A percentile compares a stretch with the other conserved stretches of the same genome.
Evolutionary conservation across 345 rosid genomes (phyloP).

Genomic region (Passiflora organensis): DNA sequence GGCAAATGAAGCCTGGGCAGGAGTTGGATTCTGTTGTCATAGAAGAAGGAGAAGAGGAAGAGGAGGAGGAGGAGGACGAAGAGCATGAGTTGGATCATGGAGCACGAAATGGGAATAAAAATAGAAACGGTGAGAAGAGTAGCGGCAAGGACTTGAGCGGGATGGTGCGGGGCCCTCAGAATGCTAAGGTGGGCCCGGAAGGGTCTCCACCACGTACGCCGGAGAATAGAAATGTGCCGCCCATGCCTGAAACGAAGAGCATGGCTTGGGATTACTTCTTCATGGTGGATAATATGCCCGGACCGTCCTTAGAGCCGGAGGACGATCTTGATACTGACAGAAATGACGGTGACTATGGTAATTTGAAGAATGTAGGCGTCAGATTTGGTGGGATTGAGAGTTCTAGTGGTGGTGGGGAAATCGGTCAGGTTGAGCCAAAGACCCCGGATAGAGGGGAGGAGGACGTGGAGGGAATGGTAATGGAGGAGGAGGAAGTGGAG

Average conservation of each 20-base stretch:
- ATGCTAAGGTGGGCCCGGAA: conserved; percentile 29
- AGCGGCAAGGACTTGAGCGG: conserved; percentile 18
- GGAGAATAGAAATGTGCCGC: conserved; percentile 32
- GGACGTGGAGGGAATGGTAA: conserved; percentile 7
- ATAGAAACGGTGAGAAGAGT: conserved; percentile 11
- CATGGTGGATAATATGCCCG: conserved; percentile 55
- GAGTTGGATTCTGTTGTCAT: conserved; percentile 39
- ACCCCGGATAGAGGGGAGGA: conserved; percentile 55
- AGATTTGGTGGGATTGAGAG: conserved; percentile 2
- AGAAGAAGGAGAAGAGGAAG: conserved; percentile 38
- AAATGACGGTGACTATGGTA: conserved; percentile 7
- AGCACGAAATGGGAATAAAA: conserved; percentile 15
- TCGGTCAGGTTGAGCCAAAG: conserved; percentile 39
- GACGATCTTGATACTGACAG: not conserved
- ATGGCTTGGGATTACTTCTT: conserved; percentile 33
- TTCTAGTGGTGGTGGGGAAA: conserved; percentile 11
- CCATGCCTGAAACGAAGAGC: conserved; percentile 35
- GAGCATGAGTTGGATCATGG: conserved; percentile 38
- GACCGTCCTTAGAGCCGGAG: conserved; percentile 40
- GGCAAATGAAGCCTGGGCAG: conserved; percentile 12
- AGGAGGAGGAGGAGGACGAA: conserved; percentile 45
- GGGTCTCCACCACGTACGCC: conserved; percentile 27
- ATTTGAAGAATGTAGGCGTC: conserved; percentile 13
- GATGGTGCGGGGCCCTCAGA: conserved; percentile 19
- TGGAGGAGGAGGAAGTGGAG: conserved; percentile 24